Evolutionary conservation across 768 basidiomycete genomes (phyloP), one percentile per base, ranked within the genome.

Genomic region (Hypsizygus marmoreus): DNA sequence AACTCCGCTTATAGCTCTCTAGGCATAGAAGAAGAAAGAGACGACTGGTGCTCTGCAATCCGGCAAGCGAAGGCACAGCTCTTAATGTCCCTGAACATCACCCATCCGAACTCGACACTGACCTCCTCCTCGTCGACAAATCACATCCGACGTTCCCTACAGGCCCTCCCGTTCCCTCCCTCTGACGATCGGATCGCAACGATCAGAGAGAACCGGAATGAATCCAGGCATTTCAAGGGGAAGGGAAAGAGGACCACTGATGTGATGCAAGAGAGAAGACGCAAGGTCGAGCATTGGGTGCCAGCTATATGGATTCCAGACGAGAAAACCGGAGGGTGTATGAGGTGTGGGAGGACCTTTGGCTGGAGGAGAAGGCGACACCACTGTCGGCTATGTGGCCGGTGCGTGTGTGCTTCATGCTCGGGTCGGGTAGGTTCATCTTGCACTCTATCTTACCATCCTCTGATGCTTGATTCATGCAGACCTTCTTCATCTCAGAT

Each of bases 291-390:
- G 34, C 82, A 88, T 63, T 95, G 92, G 71, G 81, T 92, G 1
- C 93, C 94, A 4, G 88, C 94, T 0, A 80, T 95, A 19, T 97
- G 94, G 94, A 84, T 95, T 23, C 91, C 94, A 0, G 91, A 97
- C 59, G 79, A 81, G 48, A 88, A 79, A 63, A 85, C 89, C n/a
- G 78, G 80, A 43, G 73, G 76, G 16, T 97, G 94, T 61, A 93
- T 92, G 91, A 74, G 88, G 8, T 97, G 94, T 58, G 81, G 81
- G 4, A 69, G 78, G 31, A 60, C 76, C 34, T 95, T 94, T 64
- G 85, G 87, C 6, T 88, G 88, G 82, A 66, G 84, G 58, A 74
- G 89, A 54, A 69, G 91, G 54, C 72, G 91, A 47, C 91, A 95
- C 61, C 91, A 95, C 59, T 95, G 91, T 62, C 69, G 92, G 49